Evolutionary conservation across 108 stramenopile genomes (phyloP), one percentile per base, ranked within the genome.

Genomic region (Nitzschia palea): DNA sequence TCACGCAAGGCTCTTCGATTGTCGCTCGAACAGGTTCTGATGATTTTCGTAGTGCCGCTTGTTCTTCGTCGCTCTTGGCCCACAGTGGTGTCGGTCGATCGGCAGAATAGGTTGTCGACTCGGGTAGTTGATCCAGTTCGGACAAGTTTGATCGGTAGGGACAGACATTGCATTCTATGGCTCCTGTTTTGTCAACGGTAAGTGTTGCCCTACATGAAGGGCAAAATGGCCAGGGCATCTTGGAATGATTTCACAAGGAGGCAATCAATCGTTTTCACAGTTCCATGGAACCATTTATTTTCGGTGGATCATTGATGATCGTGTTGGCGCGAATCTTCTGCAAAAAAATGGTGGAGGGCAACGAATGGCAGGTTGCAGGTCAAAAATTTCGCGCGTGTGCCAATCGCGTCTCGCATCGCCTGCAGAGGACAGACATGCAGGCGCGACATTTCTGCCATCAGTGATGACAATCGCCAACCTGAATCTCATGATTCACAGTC

Each of bases 1-100:
- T 96, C 20, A 96, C 73, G 70, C 98, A 99, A 14, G 95, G 90
- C 73, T 99, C 97, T 62, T 99, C 95, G 28, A 99, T 95, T 34
- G 91, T 93, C 34, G 94, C 94, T 52, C 93, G 80, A 44, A 79
- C 86, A 14, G 93, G 87, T 51, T 87, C 88, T 22, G 76, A 75
- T 26, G 81, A 76, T 47, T 35, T 67, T 47, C 55, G 47, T 59
- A 90, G 60, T 0, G 87, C 80, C 10, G 72, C 76, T 55, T 91
- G 88, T 63, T 90, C 90, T 40, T 79, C 81, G 60, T 91, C 90
- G 50, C 77, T 83, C 60, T 90, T 94, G 22, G 92, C 92, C 92
- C 92, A 94, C n/a, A 90, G 32, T 17, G 92, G 92, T 26, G 79
- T 73, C 1, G 92, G 83, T 52, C 84, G 70, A 48, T 78, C 73